phyloP scores from a whole-genome alignment of 805 yeast genomes.

The Yarrowia sp. region DNA sequence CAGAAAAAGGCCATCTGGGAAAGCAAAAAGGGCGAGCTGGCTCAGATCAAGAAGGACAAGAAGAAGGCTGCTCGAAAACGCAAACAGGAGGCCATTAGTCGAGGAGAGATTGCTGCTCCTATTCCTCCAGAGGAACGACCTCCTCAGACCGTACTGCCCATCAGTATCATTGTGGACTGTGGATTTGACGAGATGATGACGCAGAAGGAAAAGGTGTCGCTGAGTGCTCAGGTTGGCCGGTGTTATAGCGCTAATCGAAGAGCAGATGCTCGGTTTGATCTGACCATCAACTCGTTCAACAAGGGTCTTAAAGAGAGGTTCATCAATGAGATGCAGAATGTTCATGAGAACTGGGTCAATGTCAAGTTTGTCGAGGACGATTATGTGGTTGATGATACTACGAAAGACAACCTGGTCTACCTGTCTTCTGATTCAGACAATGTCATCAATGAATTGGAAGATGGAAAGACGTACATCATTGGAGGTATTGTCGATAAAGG shows the following conservation, averaged over 20 bases:
- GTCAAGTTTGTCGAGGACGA: slow-evolving; percentile 50
- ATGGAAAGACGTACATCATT: slow-evolving; percentile 73
- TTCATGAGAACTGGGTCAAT: slow-evolving; percentile 67
- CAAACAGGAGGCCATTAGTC: slow-evolving; percentile 30
- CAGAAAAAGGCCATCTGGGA: slow-evolving; percentile 60
- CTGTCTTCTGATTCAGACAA: slow-evolving; percentile 86
- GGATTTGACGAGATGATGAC: slow-evolving; percentile 88
- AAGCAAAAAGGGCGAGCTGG: slow-evolving; percentile 60
- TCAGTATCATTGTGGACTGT: slow-evolving; percentile 75
- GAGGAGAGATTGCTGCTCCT: slow-evolving; percentile 36
- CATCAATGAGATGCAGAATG: slow-evolving; percentile 53
- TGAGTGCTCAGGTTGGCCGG: slow-evolving; percentile 77
- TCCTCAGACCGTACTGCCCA: slow-evolving; percentile 42
- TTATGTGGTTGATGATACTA: slow-evolving; percentile 39
- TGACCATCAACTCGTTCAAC: slow-evolving; percentile 63
- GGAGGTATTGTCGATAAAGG: slow-evolving; percentile 98
- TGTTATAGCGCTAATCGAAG: slow-evolving; percentile 75
- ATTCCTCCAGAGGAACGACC: slow-evolving; percentile 25
- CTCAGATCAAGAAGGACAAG: slow-evolving; percentile 54
- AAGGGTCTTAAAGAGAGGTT: slow-evolving; percentile 66
- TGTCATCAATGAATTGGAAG: slow-evolving; percentile 58
- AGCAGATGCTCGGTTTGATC: slow-evolving; percentile 54
- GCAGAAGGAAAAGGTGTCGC: slow-evolving; percentile 63
- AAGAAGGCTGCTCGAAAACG: slow-evolving; percentile 36
- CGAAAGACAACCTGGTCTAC: slow-evolving; percentile 51